A percentile compares a stretch with the other conserved stretches of the same genome.
Conservation (phyloP, 139 green algal genomes). For the Bryopsis sp. region DNA sequence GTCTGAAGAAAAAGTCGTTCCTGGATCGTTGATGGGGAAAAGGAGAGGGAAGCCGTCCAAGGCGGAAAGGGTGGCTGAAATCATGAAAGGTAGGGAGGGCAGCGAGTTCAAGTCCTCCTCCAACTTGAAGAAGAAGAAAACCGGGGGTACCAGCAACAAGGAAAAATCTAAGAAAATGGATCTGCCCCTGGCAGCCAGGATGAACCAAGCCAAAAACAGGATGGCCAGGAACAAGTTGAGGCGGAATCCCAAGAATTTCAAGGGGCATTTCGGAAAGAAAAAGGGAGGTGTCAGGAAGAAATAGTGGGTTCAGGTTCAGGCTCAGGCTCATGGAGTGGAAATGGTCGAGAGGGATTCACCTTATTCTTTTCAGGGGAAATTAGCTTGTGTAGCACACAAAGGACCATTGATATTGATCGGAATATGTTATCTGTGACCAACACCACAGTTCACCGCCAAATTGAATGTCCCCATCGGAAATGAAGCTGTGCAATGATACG, state of each 20-base stretch:
- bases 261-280: constrained; percentile 41
- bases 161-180: constrained; percentile 85
- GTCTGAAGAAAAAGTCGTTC: constrained; percentile 2
- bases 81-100: constrained; percentile 57
- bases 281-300: too few relatives aligned
- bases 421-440: too few relatives aligned
- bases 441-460: too few relatives aligned
- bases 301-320: too few relatives aligned
- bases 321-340: too few relatives aligned
- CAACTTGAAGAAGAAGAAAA: constrained; percentile 71
- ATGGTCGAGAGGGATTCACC: too few relatives aligned
- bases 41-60: constrained; percentile 1
- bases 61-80: neutral
- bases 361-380: too few relatives aligned
- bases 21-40: constrained; percentile 4
- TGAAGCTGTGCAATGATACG: too few relatives aligned
- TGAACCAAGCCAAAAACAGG: constrained; percentile 46
- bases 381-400: too few relatives aligned
- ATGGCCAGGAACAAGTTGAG: constrained; percentile 21
- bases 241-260: constrained; percentile 59
- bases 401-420: too few relatives aligned
- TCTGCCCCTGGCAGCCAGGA: constrained; percentile 73
- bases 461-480: too few relatives aligned
- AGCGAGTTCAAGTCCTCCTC: constrained; percentile 64
- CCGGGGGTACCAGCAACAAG: constrained; percentile 67